phyloP scores from a whole-genome alignment of 352 stramenopile genomes.

The Pythium angustatum region DNA sequence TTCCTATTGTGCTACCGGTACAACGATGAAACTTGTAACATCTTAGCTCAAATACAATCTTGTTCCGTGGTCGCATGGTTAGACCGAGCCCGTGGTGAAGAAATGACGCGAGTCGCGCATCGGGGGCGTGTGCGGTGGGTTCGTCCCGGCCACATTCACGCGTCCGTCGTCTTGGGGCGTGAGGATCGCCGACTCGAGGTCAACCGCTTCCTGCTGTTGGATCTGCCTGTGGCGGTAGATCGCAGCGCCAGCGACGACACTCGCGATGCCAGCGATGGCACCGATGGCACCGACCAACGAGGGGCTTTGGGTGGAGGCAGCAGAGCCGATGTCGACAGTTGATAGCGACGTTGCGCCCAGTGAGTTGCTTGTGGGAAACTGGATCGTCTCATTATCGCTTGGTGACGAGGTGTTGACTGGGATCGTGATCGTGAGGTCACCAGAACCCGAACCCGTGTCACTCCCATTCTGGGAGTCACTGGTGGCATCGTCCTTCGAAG shows the following conservation, averaged over 20 bases:
- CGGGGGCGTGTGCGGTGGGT: constrained; percentile 7
- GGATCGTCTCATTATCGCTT: constrained; percentile 11
- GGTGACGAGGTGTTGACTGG: constrained; percentile 2
- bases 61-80: no score
- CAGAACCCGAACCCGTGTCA: neutral
- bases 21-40: no score
- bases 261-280: constrained; percentile 15
- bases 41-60: neutral
- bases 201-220: constrained; percentile 2
- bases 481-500: neutral
- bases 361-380: constrained; percentile 2
- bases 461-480: neutral
- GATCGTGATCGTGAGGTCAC: neutral
- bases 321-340: no score
- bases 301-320: no score
- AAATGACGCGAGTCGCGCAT: constrained; percentile 8
- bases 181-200: constrained; percentile 18
- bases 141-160: constrained; percentile 2
- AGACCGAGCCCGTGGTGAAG: constrained; percentile 5
- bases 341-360: neutral
- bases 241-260: constrained; percentile 9
- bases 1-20: no score
- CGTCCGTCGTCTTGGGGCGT: constrained; percentile 2
- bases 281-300: constrained; percentile 12
- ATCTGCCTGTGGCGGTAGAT: constrained; percentile 12